phyloP scores from a whole-genome alignment of 768 basidiomycete species.

The Obba rivulosa region DNA sequence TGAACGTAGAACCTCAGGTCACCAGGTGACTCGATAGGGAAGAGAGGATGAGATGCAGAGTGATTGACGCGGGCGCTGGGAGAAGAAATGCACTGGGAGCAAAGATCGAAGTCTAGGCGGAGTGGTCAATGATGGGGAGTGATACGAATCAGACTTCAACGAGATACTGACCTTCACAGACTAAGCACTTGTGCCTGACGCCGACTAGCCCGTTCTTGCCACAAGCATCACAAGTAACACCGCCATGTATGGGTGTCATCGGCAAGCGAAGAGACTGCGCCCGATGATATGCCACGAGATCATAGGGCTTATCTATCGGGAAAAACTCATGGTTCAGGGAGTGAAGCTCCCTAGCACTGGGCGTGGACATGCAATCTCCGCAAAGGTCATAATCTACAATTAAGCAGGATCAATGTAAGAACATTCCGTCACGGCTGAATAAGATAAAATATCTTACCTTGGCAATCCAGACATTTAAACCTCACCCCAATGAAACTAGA shows the following conservation, averaged over 20 bases:
- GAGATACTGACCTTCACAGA: constrained; percentile 42
- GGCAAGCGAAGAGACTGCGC: constrained; percentile 1
- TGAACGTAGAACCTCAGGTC: constrained; percentile 5
- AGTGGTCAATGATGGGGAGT: not conserved
- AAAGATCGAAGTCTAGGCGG: constrained; percentile 17
- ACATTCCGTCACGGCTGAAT: no score
- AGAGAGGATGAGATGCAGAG: constrained; percentile 15
- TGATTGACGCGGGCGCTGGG: constrained; percentile 7
- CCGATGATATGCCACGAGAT: constrained; percentile 3
- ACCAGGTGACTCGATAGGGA: constrained; percentile 13
- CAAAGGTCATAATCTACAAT: constrained; percentile 21
- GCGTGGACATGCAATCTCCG: constrained; percentile 11
- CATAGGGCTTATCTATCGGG: constrained; percentile 7
- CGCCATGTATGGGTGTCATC: constrained; percentile 31
- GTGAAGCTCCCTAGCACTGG: constrained; percentile 7
- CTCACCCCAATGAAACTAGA: constrained; percentile 13
- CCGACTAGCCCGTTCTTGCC: constrained; percentile 45
- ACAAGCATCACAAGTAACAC: constrained; percentile 68
- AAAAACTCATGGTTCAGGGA: constrained; percentile 11
- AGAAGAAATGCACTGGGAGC: constrained; percentile 11
- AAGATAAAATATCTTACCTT: no score
- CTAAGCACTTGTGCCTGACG: constrained; percentile 70
- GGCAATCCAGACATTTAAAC: constrained; percentile 17
- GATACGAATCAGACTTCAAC: no score
- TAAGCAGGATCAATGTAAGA: no score